A percentile compares a stretch with the other conserved stretches of the same genome.
phyloP scores from a whole-genome alignment of 768 basidiomycete species.

The Russula emetica region DNA sequence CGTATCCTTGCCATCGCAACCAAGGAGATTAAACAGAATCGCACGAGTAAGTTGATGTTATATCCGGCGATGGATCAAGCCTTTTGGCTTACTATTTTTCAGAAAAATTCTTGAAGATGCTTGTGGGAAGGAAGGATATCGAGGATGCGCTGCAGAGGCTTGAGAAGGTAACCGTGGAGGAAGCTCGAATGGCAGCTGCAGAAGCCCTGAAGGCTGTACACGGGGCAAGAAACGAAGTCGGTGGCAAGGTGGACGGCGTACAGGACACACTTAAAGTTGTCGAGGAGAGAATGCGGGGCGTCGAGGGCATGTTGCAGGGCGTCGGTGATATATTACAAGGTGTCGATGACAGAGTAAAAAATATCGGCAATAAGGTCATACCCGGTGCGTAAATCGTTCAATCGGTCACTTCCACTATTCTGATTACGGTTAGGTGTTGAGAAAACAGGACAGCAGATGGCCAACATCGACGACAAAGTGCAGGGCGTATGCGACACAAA shows the following conservation, averaged over 20 bases:
- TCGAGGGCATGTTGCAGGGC: not conserved
- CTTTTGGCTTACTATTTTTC: not conserved
- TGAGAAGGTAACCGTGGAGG: slow-evolving; percentile 4
- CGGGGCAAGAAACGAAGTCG: not conserved
- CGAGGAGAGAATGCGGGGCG: not conserved
- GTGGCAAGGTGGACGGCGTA: not conserved
- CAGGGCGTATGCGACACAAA: too few species aligned
- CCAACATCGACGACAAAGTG: not conserved
- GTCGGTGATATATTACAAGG: not conserved
- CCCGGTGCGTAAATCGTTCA: not conserved
- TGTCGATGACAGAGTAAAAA: not conserved
- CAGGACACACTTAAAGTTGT: not conserved
- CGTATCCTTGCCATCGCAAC: not conserved
- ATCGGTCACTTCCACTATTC: not conserved
- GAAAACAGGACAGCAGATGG: not conserved
- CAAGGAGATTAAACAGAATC: not conserved
- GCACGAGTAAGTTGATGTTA: not conserved
- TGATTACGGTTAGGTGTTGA: not conserved
- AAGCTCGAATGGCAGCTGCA: not conserved
- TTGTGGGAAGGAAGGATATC: not conserved
- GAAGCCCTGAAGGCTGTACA: not conserved
- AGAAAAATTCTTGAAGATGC: slow-evolving; percentile 1
- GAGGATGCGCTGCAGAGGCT: not conserved
- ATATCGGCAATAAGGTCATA: not conserved
- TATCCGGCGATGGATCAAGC: too few species aligned